Evolutionary conservation across 2,329 filamentous ascomycete genomes (phyloP).

Genomic region (Diaporthe sp.): DNA sequence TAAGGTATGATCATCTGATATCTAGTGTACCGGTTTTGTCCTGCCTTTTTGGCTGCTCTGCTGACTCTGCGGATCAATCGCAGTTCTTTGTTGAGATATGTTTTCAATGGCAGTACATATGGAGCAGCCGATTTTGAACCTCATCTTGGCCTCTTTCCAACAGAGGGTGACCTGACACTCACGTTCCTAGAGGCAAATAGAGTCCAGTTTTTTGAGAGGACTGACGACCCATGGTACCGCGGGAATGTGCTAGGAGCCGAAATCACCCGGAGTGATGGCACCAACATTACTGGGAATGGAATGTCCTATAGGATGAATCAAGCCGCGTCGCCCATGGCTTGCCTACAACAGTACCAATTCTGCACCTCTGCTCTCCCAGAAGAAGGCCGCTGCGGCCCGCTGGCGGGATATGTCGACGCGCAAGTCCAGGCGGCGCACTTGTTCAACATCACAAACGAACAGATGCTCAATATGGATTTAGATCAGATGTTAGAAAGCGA

Average conservation of each 20-base stretch:
- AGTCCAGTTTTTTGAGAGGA: background rate
- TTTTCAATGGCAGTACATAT: background rate
- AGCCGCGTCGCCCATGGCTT: background rate
- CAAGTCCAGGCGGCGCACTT: background rate
- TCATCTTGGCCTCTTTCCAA: background rate
- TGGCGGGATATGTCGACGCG: background rate
- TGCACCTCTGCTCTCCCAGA: constrained; percentile 6
- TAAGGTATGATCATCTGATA: background rate
- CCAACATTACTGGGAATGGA: background rate
- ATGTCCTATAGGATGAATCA: background rate
- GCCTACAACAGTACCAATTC: constrained; percentile 1
- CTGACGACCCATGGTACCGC: constrained; percentile 5
- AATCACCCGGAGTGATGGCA: too few relatives aligned
- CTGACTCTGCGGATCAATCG: background rate
- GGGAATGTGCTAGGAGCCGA: background rate
- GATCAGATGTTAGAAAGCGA: background rate
- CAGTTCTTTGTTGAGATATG: background rate
- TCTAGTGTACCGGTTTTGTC: background rate
- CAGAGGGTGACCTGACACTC: background rate
- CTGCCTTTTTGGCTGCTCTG: background rate
- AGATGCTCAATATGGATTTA: too few relatives aligned
- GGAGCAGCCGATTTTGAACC: background rate
- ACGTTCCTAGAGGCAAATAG: background rate
- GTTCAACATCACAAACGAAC: background rate
- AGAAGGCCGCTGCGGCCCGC: background rate